Base-by-base conservation (phyloP, 352 stramenopile species). In the Globisporangium emineosum region DNA sequence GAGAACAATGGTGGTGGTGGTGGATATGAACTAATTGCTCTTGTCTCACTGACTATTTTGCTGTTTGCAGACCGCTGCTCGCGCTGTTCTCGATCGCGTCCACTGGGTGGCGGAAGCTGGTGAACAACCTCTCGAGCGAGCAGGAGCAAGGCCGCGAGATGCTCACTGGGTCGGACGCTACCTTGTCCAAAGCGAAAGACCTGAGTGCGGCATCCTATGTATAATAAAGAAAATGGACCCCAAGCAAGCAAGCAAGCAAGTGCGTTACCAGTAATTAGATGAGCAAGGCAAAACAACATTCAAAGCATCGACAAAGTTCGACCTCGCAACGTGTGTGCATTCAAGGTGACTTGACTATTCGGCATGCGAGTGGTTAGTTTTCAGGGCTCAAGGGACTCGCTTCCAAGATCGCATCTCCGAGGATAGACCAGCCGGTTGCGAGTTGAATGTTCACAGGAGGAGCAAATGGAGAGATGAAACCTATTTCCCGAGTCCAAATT, bases 81-180 rank as follows among this genome's bases (percentile, higher is more conserved):
- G 78, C 79, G 13, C 68, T 94, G 37, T 86, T 92, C 61, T 84
- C 79, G 6, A 73, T 91, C 45, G 84, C 84, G 54, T 85, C 80
- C n/a, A 70, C 76, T 51, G 76, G 81, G 43, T 86, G 83, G 71
- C 83, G 81, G 68, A 83, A 81, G 59, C 59, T 91, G 35, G 43
- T 91, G 27, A 78, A 86, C 15, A 72, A 75, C 8, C 73, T 93
- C 51, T 64, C 65, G 4, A 60, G 62, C 57, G 67, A 83, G 27
- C 43, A 58, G 4, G 19, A 33, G 29, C 52, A 54, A 59, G 62
- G n/a, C 30, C 15, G n/a, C 37, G 29, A 29, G 47, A 30, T 19
- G 19, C n/a, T 40, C 51, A 3, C 47, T 29, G 62, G 25, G 40
- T 58, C 50, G n/a, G 17, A 27, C 27, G 23, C 49, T 50, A 33